phyloP scores from a whole-genome alignment of 257 asterid species.

The Primulina tabacum region DNA sequence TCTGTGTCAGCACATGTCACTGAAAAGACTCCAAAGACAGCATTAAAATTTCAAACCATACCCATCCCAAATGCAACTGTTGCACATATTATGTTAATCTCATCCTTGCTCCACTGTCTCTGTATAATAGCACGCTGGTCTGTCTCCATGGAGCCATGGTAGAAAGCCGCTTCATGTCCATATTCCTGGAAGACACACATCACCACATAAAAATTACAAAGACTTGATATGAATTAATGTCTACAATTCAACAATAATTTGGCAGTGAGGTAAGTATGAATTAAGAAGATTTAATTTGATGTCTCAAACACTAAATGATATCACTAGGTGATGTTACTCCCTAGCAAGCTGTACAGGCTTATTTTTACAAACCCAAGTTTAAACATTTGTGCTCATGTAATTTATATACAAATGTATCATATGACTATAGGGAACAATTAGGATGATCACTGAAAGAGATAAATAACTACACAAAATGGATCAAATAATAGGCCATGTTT shows the following conservation, averaged over 20 bases:
- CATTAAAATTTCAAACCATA: conserved; percentile 30
- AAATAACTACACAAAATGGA: neutral
- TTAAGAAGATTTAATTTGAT: too few species aligned
- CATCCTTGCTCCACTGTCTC: conserved; percentile 98
- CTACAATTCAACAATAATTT: too few species aligned
- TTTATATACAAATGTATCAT: too few species aligned
- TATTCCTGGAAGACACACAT: conserved; percentile 52
- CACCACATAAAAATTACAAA: too few species aligned
- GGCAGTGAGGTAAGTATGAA: too few species aligned
- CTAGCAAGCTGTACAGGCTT: neutral
- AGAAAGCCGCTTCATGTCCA: conserved; percentile 85
- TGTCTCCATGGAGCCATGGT: conserved; percentile 93
- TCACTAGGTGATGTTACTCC: neutral
- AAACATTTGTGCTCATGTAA: too few species aligned
- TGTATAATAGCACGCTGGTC: conserved; percentile 70
- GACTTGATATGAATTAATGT: too few species aligned
- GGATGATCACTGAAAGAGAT: neutral
- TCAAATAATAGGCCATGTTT: neutral
- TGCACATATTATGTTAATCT: conserved; percentile 91
- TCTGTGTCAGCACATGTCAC: conserved; percentile 27
- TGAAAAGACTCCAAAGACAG: conserved; percentile 25
- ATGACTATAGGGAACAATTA: neutral
- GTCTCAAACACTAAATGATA: neutral
- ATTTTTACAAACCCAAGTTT: too few species aligned
- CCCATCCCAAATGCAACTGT: conserved; percentile 99